Base-by-base conservation (phyloP, 1,139 yeast species). In the Nematodospora anomalae region DNA sequence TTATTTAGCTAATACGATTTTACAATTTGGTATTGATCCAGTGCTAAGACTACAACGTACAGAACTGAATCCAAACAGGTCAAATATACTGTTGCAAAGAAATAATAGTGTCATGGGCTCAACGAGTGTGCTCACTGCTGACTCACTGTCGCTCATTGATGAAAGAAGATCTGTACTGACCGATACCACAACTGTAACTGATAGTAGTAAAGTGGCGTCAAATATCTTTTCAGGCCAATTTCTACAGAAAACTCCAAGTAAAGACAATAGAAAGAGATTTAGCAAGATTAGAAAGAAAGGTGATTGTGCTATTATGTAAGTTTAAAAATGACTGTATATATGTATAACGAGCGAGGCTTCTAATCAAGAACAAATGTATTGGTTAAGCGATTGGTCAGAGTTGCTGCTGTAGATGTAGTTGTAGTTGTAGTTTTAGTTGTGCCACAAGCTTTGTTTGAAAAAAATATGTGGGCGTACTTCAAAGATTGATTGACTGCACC, bases 11-110 rank as follows among this genome's bases (percentile, higher is more conserved):
- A 85, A 85, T 55, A 65, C 79, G 26, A 64, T 83, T 47, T 58
- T 82, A 28, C 81, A 77, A 46, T 76, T 76, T 44, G 88, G 88
- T 9, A 72, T 78, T 36, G 88, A 82, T 52, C 88, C 87, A 3
- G 58, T 61, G 9, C 50, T 71, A 37, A 62, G 53, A 43, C 52
- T 55, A 29, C 33, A 33, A 11, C 13, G 28, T n/a, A 18, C 21
- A 28, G 23, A 18, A 28, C 18, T 16, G 30, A 16, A 28, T 28
- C 30, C 21, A 11, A 11, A 11, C n/a, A n/a, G 5, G 4, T 3
- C 30, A 5, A 15, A n/a, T 27, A 6, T 10, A 7, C 10, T 7
- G 10, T 18, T 18, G 21, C 21, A 18, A 18, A 18, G 21, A 8
- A 18, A 18, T 18, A 18, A 18, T 8, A 18, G 7, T 8, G 6